Evolutionary conservation across 306 rosid genomes (phyloP).

Genomic region (Leucaena leucocephala): DNA sequence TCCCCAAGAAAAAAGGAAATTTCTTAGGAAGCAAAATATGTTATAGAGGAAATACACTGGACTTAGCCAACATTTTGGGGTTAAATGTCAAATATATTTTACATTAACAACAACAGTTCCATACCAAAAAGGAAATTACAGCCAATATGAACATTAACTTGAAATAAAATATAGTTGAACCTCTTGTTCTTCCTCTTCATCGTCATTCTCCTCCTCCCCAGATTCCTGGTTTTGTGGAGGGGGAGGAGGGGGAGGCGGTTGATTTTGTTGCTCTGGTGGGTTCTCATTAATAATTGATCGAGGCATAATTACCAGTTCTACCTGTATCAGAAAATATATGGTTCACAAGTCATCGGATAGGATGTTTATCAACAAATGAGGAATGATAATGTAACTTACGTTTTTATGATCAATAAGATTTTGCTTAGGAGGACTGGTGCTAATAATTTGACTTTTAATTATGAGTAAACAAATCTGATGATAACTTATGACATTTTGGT

Average conservation of each 20-base stretch:
- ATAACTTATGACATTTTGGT: not conserved
- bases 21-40: slow-evolving; percentile 19
- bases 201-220: slow-evolving; percentile 80
- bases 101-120: not conserved
- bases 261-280: slow-evolving; percentile 94
- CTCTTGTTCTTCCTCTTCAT: slow-evolving; percentile 87
- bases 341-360: slow-evolving; percentile 15
- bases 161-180: slow-evolving; percentile 46
- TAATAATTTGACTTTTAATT: not conserved
- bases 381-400: slow-evolving; percentile 10
- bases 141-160: slow-evolving; percentile 26
- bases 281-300: slow-evolving; percentile 75
- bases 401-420: not conserved
- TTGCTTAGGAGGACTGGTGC: not conserved
- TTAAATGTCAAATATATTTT: not conserved
- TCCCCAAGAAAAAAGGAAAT: not conserved
- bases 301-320: slow-evolving; percentile 92
- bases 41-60: slow-evolving; percentile 28
- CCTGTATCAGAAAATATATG: slow-evolving; percentile 56
- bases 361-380: slow-evolving; percentile 3
- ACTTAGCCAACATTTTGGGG: slow-evolving; percentile 17
- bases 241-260: slow-evolving; percentile 94
- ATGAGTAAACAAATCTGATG: not conserved
- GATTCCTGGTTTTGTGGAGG: slow-evolving; percentile 97
- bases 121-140: not conserved